Conservation (phyloP, 805 yeast species). For the Teunomyces stri region DNA sequence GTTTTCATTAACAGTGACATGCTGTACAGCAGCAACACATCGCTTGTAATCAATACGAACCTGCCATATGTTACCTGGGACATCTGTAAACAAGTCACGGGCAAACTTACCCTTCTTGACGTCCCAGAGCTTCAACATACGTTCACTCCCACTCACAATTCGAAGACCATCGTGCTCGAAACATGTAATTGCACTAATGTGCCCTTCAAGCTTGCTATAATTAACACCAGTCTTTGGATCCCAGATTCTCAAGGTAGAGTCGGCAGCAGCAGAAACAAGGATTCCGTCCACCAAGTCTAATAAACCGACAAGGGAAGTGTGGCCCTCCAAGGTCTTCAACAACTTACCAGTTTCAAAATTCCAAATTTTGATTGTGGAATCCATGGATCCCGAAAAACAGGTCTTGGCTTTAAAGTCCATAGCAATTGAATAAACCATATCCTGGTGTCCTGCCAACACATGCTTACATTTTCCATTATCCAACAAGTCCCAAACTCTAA, state of each 20-base stretch:
- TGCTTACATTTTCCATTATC: slow-evolving; percentile 69
- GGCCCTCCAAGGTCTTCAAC: slow-evolving; percentile 75
- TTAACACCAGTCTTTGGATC: slow-evolving; percentile 75
- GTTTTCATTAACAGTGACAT: slow-evolving; percentile 42
- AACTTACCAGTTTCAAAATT: slow-evolving; percentile 74
- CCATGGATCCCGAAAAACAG: slow-evolving; percentile 91
- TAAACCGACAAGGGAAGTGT: slow-evolving; percentile 85
- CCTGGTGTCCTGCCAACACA: slow-evolving; percentile 79
- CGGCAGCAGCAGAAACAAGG: slow-evolving; percentile 94
- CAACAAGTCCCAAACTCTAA: slow-evolving; percentile 85
- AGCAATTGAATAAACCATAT: slow-evolving; percentile 85
- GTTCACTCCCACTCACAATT: slow-evolving; percentile 85
- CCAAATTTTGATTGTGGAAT: slow-evolving; percentile 86
- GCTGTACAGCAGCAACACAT: slow-evolving; percentile 89
- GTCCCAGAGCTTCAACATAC: slow-evolving; percentile 86
- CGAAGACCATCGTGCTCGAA: slow-evolving; percentile 84
- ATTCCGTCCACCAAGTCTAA: slow-evolving; percentile 72
- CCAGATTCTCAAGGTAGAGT: slow-evolving; percentile 89
- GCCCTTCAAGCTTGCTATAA: slow-evolving; percentile 71
- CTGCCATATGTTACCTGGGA: slow-evolving; percentile 90
- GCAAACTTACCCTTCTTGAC: slow-evolving; percentile 73
- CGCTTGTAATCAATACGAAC: slow-evolving; percentile 80
- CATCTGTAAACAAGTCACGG: slow-evolving; percentile 68
- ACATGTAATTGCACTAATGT: slow-evolving; percentile 86
- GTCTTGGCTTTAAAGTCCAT: slow-evolving; percentile 72